phyloP scores from a whole-genome alignment of 768 basidiomycete species.

The Cystofilobasidium ferigula region DNA sequence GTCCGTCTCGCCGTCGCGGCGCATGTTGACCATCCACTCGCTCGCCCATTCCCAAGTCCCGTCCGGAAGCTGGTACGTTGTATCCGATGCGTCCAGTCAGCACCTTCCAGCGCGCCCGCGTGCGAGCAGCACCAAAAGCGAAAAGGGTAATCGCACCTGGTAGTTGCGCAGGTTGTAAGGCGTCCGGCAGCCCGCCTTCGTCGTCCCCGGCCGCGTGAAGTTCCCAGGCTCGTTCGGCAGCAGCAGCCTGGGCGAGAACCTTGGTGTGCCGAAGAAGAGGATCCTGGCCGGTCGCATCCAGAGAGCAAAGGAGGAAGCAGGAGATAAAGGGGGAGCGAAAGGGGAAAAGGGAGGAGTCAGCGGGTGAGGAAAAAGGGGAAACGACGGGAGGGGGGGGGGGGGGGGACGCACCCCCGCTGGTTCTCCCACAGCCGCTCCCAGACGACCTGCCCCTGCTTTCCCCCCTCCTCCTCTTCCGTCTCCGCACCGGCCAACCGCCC shows the following conservation, averaged over 20 bases:
- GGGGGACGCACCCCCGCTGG: slow-evolving; percentile 14
- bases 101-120: too few species aligned
- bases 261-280: slow-evolving; percentile 21
- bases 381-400: too few species aligned
- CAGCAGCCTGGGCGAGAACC: slow-evolving; percentile 4
- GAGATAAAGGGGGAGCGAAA: too few species aligned
- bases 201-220: slow-evolving; percentile 17
- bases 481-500: too few species aligned
- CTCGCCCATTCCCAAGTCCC: slow-evolving; percentile 24
- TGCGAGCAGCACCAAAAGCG: not conserved
- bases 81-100: too few species aligned
- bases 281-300: not conserved
- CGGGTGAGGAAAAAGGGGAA: not conserved
- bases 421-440: slow-evolving; percentile 26
- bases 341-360: not conserved
- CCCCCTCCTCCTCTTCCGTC: not conserved
- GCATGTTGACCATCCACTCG: slow-evolving; percentile 25
- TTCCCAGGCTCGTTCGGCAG: slow-evolving; percentile 15
- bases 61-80: slow-evolving; percentile 15
- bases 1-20: slow-evolving; percentile 24
- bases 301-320: not conserved
- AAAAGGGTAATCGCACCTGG: slow-evolving; percentile 6
- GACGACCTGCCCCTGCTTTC: slow-evolving; percentile 17
- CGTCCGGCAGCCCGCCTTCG: slow-evolving; percentile 14
- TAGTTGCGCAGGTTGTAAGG: slow-evolving; percentile 15